These are phyloP conservation scores for Silene vulgaris DNA, from an alignment of 179 eudicot genomes.

Conservation along the genomic window DNA sequence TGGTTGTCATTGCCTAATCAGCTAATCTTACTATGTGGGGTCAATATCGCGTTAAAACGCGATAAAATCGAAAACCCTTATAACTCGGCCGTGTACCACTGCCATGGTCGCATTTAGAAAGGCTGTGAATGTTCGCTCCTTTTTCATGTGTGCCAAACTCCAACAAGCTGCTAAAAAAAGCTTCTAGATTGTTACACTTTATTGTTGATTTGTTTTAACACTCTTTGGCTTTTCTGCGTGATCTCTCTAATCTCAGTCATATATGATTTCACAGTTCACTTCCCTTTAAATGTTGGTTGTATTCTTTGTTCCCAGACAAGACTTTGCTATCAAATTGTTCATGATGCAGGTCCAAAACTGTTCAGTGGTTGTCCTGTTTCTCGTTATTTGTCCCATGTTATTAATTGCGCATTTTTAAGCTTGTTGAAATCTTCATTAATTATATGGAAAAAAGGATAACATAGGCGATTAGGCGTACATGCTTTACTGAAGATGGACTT, in stretches of 20 bases:
- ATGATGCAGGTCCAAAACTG: neutral
- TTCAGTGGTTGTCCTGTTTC: neutral
- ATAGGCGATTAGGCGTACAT: neutral
- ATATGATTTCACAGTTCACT: too few relatives aligned
- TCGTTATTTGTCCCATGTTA: neutral
- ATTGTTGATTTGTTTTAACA: neutral
- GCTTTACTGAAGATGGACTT: too few relatives aligned
- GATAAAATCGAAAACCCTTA: too few relatives aligned
- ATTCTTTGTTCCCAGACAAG: neutral
- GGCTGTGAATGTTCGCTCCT: neutral
- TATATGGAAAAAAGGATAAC: neutral
- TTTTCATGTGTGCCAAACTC: neutral
- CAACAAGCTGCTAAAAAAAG: neutral
- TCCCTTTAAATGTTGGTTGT: neutral
- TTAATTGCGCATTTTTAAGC: neutral
- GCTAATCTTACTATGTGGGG: too few relatives aligned
- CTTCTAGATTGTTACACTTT: neutral
- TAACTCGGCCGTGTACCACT: too few relatives aligned
- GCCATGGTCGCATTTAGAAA: neutral
- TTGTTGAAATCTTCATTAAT: neutral
- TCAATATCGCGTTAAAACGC: too few relatives aligned
- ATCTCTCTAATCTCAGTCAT: neutral
- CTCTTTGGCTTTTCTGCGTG: neutral
- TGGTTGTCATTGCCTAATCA: too few relatives aligned
- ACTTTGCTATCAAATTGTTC: neutral